These are phyloP conservation scores for Luvunga scandens DNA, from an alignment of 345 rosid genomes.

Conservation along the genomic window DNA sequence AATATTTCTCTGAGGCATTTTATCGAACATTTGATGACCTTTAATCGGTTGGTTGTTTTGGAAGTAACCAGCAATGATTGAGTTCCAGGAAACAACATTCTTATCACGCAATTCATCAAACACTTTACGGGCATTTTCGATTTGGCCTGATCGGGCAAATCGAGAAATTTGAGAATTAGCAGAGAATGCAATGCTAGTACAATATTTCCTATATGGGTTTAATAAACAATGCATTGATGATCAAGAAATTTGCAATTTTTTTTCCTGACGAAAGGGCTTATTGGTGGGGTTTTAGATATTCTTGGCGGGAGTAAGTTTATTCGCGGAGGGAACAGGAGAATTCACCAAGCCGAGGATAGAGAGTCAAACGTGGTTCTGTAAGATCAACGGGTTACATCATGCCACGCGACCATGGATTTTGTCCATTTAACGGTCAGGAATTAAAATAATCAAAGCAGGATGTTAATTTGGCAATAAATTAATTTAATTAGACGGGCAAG, in stretches of 20 bases:
- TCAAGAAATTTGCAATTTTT: background rate
- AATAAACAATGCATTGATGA: constrained; percentile 36
- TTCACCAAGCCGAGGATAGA: background rate
- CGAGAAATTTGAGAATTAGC: constrained; percentile 45
- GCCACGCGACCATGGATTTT: background rate
- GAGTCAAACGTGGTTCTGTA: background rate
- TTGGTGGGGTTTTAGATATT: background rate
- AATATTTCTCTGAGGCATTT: constrained; percentile 63
- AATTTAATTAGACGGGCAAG: too few species aligned
- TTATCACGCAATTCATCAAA: constrained; percentile 55
- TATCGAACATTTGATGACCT: constrained; percentile 52
- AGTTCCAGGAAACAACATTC: constrained; percentile 59
- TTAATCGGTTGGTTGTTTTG: constrained; percentile 49
- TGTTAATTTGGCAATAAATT: too few species aligned
- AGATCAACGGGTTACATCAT: background rate
- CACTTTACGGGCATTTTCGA: constrained; percentile 48
- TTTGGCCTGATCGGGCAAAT: constrained; percentile 49
- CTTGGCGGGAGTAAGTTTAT: background rate
- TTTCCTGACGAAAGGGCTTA: background rate
- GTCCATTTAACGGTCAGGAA: background rate
- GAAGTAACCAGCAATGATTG: constrained; percentile 53
- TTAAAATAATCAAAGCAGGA: background rate
- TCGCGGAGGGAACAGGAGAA: background rate
- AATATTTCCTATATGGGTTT: constrained; percentile 29
- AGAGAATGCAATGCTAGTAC: constrained; percentile 19